These are phyloP conservation scores for Sphagnum contortum DNA, from an alignment of 225 moss, liverwort and hornwort genomes.

Conservation along the genomic window DNA sequence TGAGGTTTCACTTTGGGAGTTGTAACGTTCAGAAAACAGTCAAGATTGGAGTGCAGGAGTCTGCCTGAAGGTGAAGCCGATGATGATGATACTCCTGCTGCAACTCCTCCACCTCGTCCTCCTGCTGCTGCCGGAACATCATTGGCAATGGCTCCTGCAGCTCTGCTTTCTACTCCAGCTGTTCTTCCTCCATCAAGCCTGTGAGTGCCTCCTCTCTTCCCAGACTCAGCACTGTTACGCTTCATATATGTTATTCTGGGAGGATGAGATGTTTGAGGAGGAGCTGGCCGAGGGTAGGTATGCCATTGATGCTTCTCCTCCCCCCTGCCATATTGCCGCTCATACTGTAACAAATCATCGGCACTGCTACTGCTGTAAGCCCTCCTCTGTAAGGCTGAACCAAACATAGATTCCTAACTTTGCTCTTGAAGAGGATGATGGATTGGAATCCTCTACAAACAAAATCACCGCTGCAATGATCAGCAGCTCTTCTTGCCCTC, in stretches of 20 bases:
- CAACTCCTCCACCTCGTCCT: slow-evolving; percentile 16
- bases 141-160: slow-evolving; percentile 2
- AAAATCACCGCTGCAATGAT: no score
- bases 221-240: slow-evolving; percentile 12
- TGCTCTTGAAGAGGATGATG: no score
- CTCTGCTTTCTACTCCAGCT: no score
- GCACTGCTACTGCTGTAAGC: slow-evolving; percentile 6
- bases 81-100: slow-evolving; percentile 14
- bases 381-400: slow-evolving; percentile 26
- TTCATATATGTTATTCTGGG: slow-evolving; percentile 3
- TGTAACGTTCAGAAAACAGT: slow-evolving; percentile 38
- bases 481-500: no score
- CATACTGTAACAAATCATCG: not conserved
- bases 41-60: slow-evolving; percentile 22
- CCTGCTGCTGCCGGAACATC: slow-evolving; percentile 15
- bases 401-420: slow-evolving; percentile 47
- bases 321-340: slow-evolving; percentile 18
- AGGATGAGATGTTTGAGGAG: slow-evolving; percentile 10
- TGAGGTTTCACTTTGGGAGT: slow-evolving; percentile 36
- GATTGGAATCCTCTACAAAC: no score
- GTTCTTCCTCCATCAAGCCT: no score
- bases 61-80: slow-evolving; percentile 23
- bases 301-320: slow-evolving; percentile 20
- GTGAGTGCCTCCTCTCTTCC: slow-evolving; percentile 14
- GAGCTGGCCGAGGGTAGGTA: slow-evolving; percentile 7